phyloP scores from a whole-genome alignment of 805 yeast genomes.

The Starmerella floricola region DNA sequence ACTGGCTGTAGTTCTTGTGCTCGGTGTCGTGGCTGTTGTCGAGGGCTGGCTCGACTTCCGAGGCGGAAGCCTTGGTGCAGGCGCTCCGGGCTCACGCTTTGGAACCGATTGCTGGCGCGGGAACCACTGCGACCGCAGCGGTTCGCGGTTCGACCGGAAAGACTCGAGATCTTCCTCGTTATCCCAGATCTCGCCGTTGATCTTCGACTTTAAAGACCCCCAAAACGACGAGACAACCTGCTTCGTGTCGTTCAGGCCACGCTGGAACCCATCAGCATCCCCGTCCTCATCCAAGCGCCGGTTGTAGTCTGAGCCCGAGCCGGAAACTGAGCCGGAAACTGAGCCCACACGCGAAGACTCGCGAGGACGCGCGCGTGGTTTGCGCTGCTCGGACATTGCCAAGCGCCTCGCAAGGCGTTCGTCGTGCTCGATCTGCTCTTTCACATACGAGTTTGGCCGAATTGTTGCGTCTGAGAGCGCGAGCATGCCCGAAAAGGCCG shows the following conservation, averaged over 20 bases:
- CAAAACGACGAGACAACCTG: conserved; percentile 20
- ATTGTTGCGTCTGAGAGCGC: conserved; percentile 48
- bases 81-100: background rate
- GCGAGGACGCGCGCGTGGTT: background rate
- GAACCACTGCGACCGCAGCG: conserved; percentile 12
- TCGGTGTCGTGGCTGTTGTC: background rate
- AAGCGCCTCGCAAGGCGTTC: conserved; percentile 71
- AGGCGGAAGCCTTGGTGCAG: conserved; percentile 14
- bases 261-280: conserved; percentile 17
- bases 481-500: conserved; percentile 79
- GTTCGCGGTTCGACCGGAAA: conserved; percentile 2
- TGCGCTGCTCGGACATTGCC: conserved; percentile 31
- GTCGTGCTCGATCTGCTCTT: conserved; percentile 51
- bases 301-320: background rate
- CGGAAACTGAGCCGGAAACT: no score
- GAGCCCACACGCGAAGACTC: no score
- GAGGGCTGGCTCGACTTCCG: conserved; percentile 8
- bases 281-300: conserved; percentile 12
- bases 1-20: background rate
- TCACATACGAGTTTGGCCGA: conserved; percentile 30
- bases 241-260: conserved; percentile 20
- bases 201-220: conserved; percentile 17
- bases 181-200: conserved; percentile 21
- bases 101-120: conserved; percentile 3
- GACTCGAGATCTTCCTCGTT: conserved; percentile 15